Evolutionary conservation across 2,329 filamentous ascomycete genomes (phyloP).

Genomic region (Phyllosticta citribraziliensis): DNA sequence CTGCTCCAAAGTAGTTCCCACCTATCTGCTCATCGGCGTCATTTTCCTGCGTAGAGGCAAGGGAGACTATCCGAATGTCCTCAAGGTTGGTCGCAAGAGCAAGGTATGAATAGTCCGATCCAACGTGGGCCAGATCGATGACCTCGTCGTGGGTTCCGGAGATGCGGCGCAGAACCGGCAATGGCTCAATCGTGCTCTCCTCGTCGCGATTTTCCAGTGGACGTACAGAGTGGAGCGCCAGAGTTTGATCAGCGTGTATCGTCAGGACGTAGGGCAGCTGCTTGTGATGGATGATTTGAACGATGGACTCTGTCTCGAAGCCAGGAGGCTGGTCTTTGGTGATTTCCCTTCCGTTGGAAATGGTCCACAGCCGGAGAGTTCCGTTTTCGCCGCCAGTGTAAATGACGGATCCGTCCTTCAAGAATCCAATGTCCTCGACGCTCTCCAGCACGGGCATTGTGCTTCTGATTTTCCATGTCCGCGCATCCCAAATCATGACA

Average conservation of each 20-base stretch:
- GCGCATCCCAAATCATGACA: conserved; percentile 80
- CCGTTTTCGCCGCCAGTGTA: conserved; percentile 83
- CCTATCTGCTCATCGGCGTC: conserved; percentile 16
- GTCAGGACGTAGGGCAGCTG: conserved; percentile 64
- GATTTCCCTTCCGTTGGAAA: conserved; percentile 65
- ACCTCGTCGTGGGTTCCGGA: conserved; percentile 97
- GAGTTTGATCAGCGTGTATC: conserved; percentile 80
- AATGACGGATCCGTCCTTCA: conserved; percentile 59
- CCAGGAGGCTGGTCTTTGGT: conserved; percentile 60
- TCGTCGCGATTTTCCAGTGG: conserved; percentile 30
- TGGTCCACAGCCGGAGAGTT: conserved; percentile 73
- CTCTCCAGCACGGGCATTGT: conserved; percentile 79
- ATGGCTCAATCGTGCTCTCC: conserved; percentile 43
- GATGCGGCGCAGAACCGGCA: conserved; percentile 62
- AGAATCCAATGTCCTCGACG: conserved; percentile 74
- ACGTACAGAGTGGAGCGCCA: conserved; percentile 59
- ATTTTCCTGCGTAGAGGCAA: conserved; percentile 31
- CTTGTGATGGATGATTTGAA: conserved; percentile 58
- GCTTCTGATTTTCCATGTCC: conserved; percentile 71
- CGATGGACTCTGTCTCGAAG: conserved; percentile 55
- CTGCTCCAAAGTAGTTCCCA: conserved; percentile 73
- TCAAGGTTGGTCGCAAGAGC: conserved; percentile 93
- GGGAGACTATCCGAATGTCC: conserved; percentile 77
- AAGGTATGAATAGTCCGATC: conserved; percentile 68
- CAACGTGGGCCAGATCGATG: conserved; percentile 82